These are phyloP conservation scores for Cyberlindnera veronae DNA, from an alignment of 805 yeast species.

Conservation along the genomic window DNA sequence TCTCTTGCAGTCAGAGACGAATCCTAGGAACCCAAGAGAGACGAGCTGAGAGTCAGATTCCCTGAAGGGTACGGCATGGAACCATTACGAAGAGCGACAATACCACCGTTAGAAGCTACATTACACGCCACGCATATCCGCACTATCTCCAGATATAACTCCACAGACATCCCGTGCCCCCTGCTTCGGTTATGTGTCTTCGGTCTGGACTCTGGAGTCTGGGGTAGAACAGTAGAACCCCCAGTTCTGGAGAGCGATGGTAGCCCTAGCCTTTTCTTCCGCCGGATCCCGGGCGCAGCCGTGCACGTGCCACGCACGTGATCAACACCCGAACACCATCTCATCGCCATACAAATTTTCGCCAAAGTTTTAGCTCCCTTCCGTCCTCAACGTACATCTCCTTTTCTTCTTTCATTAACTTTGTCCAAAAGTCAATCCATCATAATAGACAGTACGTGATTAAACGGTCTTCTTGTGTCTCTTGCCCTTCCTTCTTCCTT, in stretches of 20 bases:
- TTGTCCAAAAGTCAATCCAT: constrained; percentile 66
- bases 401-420: constrained; percentile 37
- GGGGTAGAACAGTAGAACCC: neutral
- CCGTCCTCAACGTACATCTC: neutral
- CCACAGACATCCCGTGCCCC: no score
- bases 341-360: neutral
- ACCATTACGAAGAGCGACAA: no score
- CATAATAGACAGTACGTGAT: constrained; percentile 65
- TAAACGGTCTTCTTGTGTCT: constrained; percentile 15
- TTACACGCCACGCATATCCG: no score
- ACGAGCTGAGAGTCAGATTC: no score
- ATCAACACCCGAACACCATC: neutral
- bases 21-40: no score
- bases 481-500: constrained; percentile 12
- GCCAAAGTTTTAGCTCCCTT: neutral
- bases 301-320: neutral
- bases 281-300: neutral
- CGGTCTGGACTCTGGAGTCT: no score
- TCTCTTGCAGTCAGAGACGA: no score
- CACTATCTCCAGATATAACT: no score
- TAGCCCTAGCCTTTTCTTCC: neutral
- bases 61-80: no score
- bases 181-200: no score
- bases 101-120: no score
- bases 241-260: neutral